phyloP scores from a whole-genome alignment of 371 early-diverging fungal species.

The Rhizopus arrhizus region DNA sequence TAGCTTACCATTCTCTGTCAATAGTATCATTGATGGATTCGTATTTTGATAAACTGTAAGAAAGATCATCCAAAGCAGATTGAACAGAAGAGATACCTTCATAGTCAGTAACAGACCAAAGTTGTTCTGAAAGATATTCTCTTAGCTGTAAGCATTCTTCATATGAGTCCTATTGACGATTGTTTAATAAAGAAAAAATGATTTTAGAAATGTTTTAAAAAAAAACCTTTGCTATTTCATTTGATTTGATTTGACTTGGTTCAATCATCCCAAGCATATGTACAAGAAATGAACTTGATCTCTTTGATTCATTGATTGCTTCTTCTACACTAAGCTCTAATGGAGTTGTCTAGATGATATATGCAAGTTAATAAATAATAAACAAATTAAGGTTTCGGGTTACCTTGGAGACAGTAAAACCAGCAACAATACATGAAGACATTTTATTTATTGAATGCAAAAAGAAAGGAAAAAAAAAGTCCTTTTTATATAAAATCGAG shows the following conservation, averaged over 20 bases:
- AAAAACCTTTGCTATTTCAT: slow-evolving; percentile 43
- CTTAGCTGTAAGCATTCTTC: slow-evolving; percentile 39
- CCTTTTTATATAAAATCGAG: background rate
- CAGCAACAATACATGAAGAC: slow-evolving; percentile 28
- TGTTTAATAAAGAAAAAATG: background rate
- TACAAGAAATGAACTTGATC: slow-evolving; percentile 31
- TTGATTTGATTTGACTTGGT: slow-evolving; percentile 36
- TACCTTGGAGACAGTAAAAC: slow-evolving; percentile 29
- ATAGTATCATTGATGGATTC: slow-evolving; percentile 37
- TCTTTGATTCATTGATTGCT: slow-evolving; percentile 32
- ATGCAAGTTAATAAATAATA: background rate
- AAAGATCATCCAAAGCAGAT: slow-evolving; percentile 36
- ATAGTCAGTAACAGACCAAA: slow-evolving; percentile 44
- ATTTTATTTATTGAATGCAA: slow-evolving; percentile 1
- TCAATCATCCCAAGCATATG: slow-evolving; percentile 41
- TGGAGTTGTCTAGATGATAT: slow-evolving; percentile 23
- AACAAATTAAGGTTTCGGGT: background rate
- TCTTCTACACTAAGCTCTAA: slow-evolving; percentile 38
- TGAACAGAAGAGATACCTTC: slow-evolving; percentile 38
- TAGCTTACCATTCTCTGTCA: slow-evolving; percentile 24
- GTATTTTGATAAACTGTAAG: slow-evolving; percentile 29
- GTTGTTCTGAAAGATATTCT: slow-evolving; percentile 45
- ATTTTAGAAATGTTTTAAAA: background rate
- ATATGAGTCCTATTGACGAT: slow-evolving; percentile 38
- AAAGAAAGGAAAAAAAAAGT: slow-evolving; percentile 2